Percentiles rank a stretch among this genome's conserved stretches.
phyloP scores from a whole-genome alignment of 140 eudicot genomes.

The Erigeron philadelphicus region DNA sequence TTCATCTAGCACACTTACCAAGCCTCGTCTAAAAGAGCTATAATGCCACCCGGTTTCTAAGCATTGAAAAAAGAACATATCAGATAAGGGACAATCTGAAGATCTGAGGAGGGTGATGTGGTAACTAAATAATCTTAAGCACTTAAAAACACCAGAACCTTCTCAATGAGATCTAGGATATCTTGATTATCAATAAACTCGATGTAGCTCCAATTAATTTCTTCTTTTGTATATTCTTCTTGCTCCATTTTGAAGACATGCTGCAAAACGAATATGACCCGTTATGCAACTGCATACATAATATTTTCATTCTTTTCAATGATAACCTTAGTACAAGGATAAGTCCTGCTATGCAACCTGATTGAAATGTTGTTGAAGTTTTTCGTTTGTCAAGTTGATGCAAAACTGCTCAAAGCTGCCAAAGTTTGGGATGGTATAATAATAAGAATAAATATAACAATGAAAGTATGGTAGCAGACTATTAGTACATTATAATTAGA shows the following conservation, averaged over 20 bases:
- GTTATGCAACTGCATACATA: constrained; percentile 7
- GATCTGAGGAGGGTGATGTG: not conserved
- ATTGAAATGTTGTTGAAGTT: constrained; percentile 95
- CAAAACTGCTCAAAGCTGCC: constrained; percentile 96
- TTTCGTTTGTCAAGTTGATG: constrained; percentile 92
- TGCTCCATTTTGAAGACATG: constrained; percentile 97
- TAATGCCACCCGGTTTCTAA: constrained; percentile 97
- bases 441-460: not conserved
- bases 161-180: constrained; percentile 83
- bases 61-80: constrained; percentile 25
- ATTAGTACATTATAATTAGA: too few species aligned
- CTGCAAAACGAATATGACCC: constrained; percentile 36
- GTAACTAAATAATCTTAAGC: constrained; percentile 1
- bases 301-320: not conserved
- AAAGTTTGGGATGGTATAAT: not conserved
- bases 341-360: constrained; percentile 47
- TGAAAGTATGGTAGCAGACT: not conserved
- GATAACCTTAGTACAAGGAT: constrained; percentile 3
- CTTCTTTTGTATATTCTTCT: constrained; percentile 80
- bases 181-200: constrained; percentile 92
- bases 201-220: constrained; percentile 91
- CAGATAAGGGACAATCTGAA: constrained; percentile 19
- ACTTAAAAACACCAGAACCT: constrained; percentile 47
- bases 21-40: constrained; percentile 94
- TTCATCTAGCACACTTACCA: constrained; percentile 47